Conservation (phyloP, 1,284 basidiomycete species). For the Naganishia liquefaciens region DNA sequence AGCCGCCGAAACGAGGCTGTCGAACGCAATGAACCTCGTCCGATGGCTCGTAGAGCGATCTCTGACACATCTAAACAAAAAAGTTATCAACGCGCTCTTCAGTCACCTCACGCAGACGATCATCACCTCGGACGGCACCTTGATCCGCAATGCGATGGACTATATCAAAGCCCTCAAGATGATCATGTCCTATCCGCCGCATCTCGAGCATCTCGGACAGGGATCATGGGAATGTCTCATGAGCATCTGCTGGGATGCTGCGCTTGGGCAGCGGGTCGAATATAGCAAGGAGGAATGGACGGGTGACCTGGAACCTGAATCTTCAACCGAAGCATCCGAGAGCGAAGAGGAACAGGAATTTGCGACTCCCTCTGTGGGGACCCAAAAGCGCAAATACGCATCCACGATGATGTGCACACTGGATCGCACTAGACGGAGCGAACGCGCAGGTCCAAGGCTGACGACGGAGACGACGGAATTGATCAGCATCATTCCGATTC, state of each 20-base stretch:
- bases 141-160: slow-evolving; percentile 69
- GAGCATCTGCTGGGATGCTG: slow-evolving; percentile 71
- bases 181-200: slow-evolving; percentile 67
- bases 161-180: slow-evolving; percentile 76
- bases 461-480: slow-evolving; percentile 59
- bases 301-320: slow-evolving; percentile 34
- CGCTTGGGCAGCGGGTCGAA: slow-evolving; percentile 65
- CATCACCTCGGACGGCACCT: slow-evolving; percentile 56
- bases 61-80: slow-evolving; percentile 60
- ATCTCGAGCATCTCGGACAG: slow-evolving; percentile 72
- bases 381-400: slow-evolving; percentile 51
- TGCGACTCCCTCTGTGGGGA: slow-evolving; percentile 45
- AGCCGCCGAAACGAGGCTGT: slow-evolving; percentile 62
- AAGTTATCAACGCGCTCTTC: slow-evolving; percentile 62
- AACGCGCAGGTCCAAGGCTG: slow-evolving; percentile 17
- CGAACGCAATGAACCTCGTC: slow-evolving; percentile 64
- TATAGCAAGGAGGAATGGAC: slow-evolving; percentile 45
- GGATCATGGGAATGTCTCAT: slow-evolving; percentile 69
- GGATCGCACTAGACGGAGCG: slow-evolving; percentile 24
- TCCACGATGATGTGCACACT: slow-evolving; percentile 25
- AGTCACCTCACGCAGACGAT: slow-evolving; percentile 69
- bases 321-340: slow-evolving; percentile 26
- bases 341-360: slow-evolving; percentile 33
- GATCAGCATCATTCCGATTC: slow-evolving; percentile 65
- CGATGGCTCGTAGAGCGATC: slow-evolving; percentile 70